Evolutionary conservation across 2,329 filamentous ascomycete genomes (phyloP).

Genomic region (Ascochyta clinopodiicola): DNA sequence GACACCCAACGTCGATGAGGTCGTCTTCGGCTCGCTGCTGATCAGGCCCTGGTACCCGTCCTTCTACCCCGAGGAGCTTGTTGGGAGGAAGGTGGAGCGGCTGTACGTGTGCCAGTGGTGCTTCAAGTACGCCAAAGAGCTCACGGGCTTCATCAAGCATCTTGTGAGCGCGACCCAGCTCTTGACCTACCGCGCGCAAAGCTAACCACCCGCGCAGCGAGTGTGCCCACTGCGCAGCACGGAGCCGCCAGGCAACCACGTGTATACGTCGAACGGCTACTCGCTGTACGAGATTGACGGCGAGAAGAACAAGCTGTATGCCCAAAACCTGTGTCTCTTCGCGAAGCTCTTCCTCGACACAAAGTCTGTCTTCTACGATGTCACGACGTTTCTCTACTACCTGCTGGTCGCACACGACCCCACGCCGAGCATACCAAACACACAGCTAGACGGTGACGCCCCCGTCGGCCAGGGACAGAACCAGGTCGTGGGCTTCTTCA

Average conservation of each 20-base stretch:
- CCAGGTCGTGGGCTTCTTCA: conserved; percentile 93
- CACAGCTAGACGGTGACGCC: conserved; percentile 31
- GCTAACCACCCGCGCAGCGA: conserved; percentile 44
- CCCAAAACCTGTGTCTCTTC: conserved; percentile 94
- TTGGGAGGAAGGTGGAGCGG: conserved; percentile 55
- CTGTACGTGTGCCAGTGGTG: conserved; percentile 91
- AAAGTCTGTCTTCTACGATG: conserved; percentile 98
- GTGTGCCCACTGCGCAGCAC: conserved; percentile 51
- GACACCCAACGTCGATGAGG: conserved; percentile 79
- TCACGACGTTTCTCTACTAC: conserved; percentile 93
- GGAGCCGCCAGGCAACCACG: conserved; percentile 69
- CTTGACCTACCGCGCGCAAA: not conserved
- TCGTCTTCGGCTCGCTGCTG: conserved; percentile 81
- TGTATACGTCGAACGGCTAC: conserved; percentile 82
- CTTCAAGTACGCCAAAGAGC: conserved; percentile 83
- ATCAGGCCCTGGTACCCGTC: conserved; percentile 94
- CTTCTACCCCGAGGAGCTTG: conserved; percentile 76
- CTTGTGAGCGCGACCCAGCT: conserved; percentile 26
- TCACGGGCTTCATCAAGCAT: conserved; percentile 57
- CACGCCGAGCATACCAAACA: conserved; percentile 39
- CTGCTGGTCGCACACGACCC: conserved; percentile 78
- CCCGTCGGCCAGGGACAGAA: conserved; percentile 9
- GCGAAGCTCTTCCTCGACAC: conserved; percentile 98
- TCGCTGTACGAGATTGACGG: conserved; percentile 93
- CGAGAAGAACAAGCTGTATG: conserved; percentile 84